Evolutionary conservation across 441 rosid species (phyloP), one percentile per base, ranked within the genome.

Genomic region (Manihot esculenta): DNA sequence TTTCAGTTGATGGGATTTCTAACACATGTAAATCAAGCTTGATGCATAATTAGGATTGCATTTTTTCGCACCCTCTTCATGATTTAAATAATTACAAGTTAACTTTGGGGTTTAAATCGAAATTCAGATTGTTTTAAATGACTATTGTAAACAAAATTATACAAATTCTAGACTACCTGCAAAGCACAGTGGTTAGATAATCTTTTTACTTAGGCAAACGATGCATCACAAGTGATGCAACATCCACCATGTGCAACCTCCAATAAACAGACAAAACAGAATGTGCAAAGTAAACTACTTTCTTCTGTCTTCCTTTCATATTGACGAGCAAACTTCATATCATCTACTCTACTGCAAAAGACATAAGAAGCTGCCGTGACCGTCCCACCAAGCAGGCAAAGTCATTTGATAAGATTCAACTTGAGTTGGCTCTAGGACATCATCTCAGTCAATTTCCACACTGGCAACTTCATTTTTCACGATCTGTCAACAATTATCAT

Each of bases 401-500:
- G 2, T 45, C 64, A 70, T 49, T 67, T 66, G 47, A 30, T 30
- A 24, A 47, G 61, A 26, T 14, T n/a, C n/a, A n/a, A n/a, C 27
- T 20, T 2, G 33, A 62, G 63, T 57, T 44, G 18, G 26, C 45
- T 26, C 23, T 26, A 23, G 38, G 17, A 12, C 17, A 30, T 69
- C 57, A 76, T 9, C 14, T 23, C 57, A 76, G 35, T 75, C 82
- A 47, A 30, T 66, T 41, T 80, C 87, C 44, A 50, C 68, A 11
- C 62, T 23, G 35, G 71, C 70, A 33, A 27, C 55, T 33, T 83
- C 88, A 65, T 76, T 77, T 77, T 74, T 85, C 78, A 77, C 86
- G 66, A 83, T 77, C 92, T 85, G 86, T 64, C 64, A 75, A 69
- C 35, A 70, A 35, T 41, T 26, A 30, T 48, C 41, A 53, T 3